Evolutionary conservation across 83 land plant genomes (phyloP).

Genomic region (Thuja plicata): DNA sequence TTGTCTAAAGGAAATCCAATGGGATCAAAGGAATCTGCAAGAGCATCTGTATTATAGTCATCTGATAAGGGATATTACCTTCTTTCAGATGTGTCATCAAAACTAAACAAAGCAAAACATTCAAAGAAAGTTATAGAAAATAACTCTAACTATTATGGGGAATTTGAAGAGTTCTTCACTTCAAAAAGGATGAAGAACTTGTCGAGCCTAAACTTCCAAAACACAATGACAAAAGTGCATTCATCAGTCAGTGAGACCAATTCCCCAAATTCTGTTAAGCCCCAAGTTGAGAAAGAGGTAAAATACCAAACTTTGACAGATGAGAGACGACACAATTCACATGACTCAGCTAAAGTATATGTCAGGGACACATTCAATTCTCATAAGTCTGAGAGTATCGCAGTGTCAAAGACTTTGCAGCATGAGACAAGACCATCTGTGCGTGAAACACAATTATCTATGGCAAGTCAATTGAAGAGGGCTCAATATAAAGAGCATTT

Average conservation of each 20-base stretch:
- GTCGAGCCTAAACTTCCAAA: conserved; percentile 3
- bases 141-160: not conserved
- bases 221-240: no score
- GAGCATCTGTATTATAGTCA: not conserved
- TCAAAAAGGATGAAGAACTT: conserved; percentile 12
- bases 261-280: not conserved
- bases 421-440: no score
- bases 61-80: not conserved
- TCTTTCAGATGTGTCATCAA: not conserved
- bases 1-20: not conserved
- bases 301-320: not conserved
- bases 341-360: not conserved
- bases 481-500: not conserved
- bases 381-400: not conserved
- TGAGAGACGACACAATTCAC: not conserved
- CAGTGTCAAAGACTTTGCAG: no score
- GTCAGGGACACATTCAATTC: not conserved
- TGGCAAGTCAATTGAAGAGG: no score
- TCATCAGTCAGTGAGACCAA: not conserved
- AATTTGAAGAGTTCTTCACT: not conserved
- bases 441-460: no score
- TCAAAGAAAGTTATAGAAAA: not conserved
- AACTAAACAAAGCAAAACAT: not conserved
- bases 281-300: conserved; percentile 3
- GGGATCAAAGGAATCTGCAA: not conserved